Percentiles rank a stretch among this genome's conserved stretches.
Conservation (phyloP, 441 rosid species). For the Populus trichocarpa region DNA sequence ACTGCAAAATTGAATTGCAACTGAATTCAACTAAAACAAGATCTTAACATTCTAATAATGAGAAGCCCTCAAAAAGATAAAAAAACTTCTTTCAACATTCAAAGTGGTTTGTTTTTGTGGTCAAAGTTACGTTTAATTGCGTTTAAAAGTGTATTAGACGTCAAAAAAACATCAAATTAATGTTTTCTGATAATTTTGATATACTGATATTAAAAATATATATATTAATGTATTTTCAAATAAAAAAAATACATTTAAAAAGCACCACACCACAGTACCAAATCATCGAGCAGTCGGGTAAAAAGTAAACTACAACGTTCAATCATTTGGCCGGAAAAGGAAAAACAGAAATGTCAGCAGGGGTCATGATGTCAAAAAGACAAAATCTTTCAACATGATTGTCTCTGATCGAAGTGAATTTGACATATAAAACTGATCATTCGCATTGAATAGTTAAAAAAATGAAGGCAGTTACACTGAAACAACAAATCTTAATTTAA, state of each 20-base stretch:
- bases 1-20: not conserved
- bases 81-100: not conserved
- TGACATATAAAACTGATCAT: not conserved
- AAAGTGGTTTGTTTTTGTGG: not conserved
- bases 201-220: too few relatives aligned
- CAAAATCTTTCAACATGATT: not conserved
- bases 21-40: not conserved
- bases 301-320: not conserved
- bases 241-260: conserved; percentile 20
- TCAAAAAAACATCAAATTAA: too few relatives aligned
- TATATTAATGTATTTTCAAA: too few relatives aligned
- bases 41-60: not conserved
- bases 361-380: not conserved
- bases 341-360: not conserved
- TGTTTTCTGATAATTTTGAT: not conserved
- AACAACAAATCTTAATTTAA: not conserved
- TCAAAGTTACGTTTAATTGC: not conserved
- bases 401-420: not conserved
- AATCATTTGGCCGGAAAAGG: not conserved
- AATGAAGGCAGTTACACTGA: not conserved
- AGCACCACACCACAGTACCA: not conserved
- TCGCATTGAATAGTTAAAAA: not conserved
- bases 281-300: not conserved
- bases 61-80: not conserved
- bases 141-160: too few relatives aligned